Base-by-base conservation (phyloP, 345 rosid species). In the Anacardium occidentale region DNA sequence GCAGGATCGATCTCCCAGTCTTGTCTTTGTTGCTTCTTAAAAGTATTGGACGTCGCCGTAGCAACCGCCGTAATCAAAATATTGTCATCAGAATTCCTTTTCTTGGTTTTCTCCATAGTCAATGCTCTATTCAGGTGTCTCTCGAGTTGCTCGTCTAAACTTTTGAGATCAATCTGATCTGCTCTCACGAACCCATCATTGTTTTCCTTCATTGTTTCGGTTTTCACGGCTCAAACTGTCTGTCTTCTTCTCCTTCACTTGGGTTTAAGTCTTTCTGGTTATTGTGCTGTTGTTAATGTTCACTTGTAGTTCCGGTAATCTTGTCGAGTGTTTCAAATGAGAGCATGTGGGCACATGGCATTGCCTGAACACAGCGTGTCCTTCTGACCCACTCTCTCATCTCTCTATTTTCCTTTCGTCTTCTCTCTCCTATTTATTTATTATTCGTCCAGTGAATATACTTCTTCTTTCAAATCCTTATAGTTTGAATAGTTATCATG, bases 1-100 rank as follows among this genome's bases (percentile, higher is more conserved):
- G 93, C 77, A 71, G 96, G 93, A 54, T 95, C 98, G 87, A 93
- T 91, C 92, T 95, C 98, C 99, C 98, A 95, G 63, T 87, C 99
- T 72, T 74, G 88, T 72, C 90, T 88, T 66, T 83, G 85, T 72
- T 62, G 79, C 80, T 47, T 82, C 66, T 26, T 51, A 22, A 45
- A 47, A 5, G 57, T 6, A 2, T 69, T 76, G 1, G 70, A 48
- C 29, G 74, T 24, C 12, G 83, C 40, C 40, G 81, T 54, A 73
- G 68, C 62, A 6, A 66, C 7, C 66, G 60, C 42, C 2, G 71
- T 66, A 62, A 71, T 53, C 51, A 65, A 7, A 22, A 74, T 67
- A 1, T 69, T 80, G 4, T 82, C 87, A 17, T 79, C 85, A n/a
- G 73, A 70, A 29, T 70, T 86, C 62, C 63, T 79, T 79, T 67